Conservation (phyloP, 768 basidiomycete genomes). For the Amanita subjunquillea region DNA sequence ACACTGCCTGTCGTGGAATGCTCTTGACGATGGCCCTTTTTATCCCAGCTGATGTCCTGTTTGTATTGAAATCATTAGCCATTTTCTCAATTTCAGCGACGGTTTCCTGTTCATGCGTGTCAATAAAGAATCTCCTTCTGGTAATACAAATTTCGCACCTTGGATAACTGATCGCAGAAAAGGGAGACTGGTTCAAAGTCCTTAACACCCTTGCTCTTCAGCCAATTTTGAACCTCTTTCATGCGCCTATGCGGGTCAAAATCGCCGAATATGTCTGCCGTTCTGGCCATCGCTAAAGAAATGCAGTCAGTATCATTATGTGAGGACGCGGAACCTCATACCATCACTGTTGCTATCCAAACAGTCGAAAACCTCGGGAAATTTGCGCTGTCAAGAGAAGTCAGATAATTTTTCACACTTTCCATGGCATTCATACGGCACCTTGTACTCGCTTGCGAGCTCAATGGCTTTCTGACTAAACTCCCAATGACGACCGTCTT, state of each 20-base stretch:
- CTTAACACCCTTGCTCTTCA: conserved; percentile 75
- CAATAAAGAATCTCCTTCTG: not conserved
- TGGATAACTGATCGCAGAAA: conserved; percentile 84
- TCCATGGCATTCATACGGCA: conserved; percentile 13
- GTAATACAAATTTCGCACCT: conserved; percentile 34
- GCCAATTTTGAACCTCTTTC: conserved; percentile 76
- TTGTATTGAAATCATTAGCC: conserved; percentile 56
- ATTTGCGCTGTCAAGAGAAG: conserved; percentile 39
- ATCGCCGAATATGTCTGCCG: conserved; percentile 45
- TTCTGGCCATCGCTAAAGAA: conserved; percentile 59
- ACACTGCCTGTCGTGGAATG: conserved; percentile 85
- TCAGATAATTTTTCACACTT: not conserved
- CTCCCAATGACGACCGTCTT: conserved; percentile 83
- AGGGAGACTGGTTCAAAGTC: conserved; percentile 92
- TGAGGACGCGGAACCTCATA: conserved; percentile 20
- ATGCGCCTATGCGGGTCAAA: conserved; percentile 59
- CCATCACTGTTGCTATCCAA: conserved; percentile 70
- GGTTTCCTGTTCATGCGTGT: conserved; percentile 40
- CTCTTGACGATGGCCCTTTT: conserved; percentile 92
- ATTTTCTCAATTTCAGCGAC: conserved; percentile 71
- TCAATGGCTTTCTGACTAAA: conserved; percentile 82
- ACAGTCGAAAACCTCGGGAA: conserved; percentile 73
- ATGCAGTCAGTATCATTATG: not conserved
- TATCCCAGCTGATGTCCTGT: conserved; percentile 51
- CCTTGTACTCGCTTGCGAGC: conserved; percentile 80